Evolutionary conservation across 148 eudicot genomes (phyloP), one percentile per base, ranked within the genome.

Genomic region (Vaccinium corymbosum): DNA sequence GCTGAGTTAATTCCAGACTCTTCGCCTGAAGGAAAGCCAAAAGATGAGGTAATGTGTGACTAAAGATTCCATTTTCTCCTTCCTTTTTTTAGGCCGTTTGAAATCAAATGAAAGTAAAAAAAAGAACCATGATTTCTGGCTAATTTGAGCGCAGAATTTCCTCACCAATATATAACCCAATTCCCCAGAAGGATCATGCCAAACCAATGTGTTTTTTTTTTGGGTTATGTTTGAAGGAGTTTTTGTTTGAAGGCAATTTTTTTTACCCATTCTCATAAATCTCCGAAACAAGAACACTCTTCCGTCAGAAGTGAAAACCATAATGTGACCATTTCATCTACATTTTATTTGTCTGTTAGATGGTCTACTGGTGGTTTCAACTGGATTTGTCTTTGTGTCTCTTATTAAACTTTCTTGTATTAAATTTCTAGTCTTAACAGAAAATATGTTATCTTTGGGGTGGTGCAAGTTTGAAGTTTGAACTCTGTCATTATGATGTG

Each of bases 21-120:
- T 84, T 94, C 98, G 16, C 98, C 98, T 49, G 98, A 94, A 92
- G 99, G 98, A 85, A 94, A 92, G 84, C 97, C 98, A 57, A 94
- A 91, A 87, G 95, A 89, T 27, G 99, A 97, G 97, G 99, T 93
- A 90, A 56, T 49, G 51, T 27, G 14, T 78, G 51, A 29, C 20
- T 17, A 29, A 57, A 76, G 38, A 79, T 72, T 74, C 51, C 32
- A 48, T 78, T 81, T 76, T 27, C 46, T 13, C 48, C 78, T 22
- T 22, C 20, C 35, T 16, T 14, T 19, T 76, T 76, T 81, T 57
- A 49, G 51, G 81, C 17, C 4, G 6, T 51, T 61, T 29, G 76
- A 20, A 76, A 51, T 48, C 64, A 22, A 59, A 52, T 51, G 52
- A 56, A 68, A 66, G 20, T 11, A 42, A 66, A 52, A 32, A 29